These are phyloP conservation scores for Tricholoma sp. DNA, from an alignment of 768 basidiomycete species.

Conservation along the genomic window DNA sequence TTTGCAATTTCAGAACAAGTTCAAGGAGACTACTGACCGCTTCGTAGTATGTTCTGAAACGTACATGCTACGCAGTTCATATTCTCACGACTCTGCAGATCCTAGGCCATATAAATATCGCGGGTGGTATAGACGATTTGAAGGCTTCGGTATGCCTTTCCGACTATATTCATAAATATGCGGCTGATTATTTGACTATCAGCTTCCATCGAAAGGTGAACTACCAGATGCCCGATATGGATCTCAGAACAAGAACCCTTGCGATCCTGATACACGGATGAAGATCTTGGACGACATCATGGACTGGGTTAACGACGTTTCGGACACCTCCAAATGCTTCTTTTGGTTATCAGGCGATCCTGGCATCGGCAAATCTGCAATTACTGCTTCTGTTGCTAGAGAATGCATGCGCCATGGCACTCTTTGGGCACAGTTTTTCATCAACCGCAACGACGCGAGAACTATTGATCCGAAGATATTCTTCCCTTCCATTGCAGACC, in stretches of 20 bases:
- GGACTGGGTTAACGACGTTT: constrained; percentile 7
- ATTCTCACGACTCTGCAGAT: not conserved
- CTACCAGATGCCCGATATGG: constrained; percentile 7
- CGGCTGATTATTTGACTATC: constrained; percentile 3
- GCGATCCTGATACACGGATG: constrained; percentile 12
- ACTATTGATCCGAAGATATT: constrained; percentile 12
- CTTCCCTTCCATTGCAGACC: constrained; percentile 16
- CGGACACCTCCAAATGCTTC: not conserved
- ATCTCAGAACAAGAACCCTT: constrained; percentile 12
- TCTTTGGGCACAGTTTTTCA: constrained; percentile 15
- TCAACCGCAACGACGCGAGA: constrained; percentile 10
- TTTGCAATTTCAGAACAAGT: constrained; percentile 5
- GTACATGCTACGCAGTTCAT: not conserved
- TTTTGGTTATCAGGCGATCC: constrained; percentile 8
- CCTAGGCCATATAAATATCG: constrained; percentile 1
- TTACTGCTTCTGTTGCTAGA: constrained; percentile 6
- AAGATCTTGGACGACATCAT: constrained; percentile 9
- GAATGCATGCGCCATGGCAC: constrained; percentile 1
- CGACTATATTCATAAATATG: constrained; percentile 1
- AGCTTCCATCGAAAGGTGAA: constrained; percentile 1
- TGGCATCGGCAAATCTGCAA: constrained; percentile 7
- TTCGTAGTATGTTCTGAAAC: not conserved
- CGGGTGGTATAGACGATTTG: constrained; percentile 4
- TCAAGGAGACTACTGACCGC: constrained; percentile 6
- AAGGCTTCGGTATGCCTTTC: not conserved